Conservation (phyloP, 73 alveolate species). For the Effrenium voratum region DNA sequence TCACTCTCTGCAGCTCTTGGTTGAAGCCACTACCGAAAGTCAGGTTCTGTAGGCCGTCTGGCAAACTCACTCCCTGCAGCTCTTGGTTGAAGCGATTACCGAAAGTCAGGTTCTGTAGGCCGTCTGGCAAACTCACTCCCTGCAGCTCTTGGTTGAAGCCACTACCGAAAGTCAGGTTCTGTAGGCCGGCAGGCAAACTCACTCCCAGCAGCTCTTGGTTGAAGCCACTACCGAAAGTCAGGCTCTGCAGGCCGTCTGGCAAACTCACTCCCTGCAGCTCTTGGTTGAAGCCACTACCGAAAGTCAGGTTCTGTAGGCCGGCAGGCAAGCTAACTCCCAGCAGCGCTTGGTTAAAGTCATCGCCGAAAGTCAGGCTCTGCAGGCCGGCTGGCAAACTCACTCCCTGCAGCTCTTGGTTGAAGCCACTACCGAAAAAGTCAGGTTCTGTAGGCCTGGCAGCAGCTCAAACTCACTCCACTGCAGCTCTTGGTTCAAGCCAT, state of each 20-base stretch:
- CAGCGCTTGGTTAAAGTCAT: background rate
- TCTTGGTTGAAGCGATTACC: conserved; percentile 3
- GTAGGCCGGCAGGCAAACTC: background rate
- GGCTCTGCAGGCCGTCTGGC: background rate
- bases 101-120: conserved; percentile 20
- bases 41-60: background rate
- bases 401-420: conserved; percentile 15
- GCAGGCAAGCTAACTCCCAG: background rate
- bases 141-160: conserved; percentile 1
- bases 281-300: conserved; percentile 7
- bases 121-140: background rate
- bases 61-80: background rate
- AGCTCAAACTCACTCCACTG: background rate
- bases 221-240: conserved; percentile 32
- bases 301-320: background rate
- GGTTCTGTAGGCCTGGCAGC: no score
- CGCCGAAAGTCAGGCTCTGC: background rate
- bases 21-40: background rate
- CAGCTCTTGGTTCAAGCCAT: background rate
- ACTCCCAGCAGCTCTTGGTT: background rate
- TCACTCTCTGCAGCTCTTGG: background rate
- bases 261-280: background rate
- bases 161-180: background rate
- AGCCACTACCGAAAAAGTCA: background rate
- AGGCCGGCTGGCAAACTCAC: background rate